Conservation (phyloP, 306 rosid genomes). For the Rosa persica region DNA sequence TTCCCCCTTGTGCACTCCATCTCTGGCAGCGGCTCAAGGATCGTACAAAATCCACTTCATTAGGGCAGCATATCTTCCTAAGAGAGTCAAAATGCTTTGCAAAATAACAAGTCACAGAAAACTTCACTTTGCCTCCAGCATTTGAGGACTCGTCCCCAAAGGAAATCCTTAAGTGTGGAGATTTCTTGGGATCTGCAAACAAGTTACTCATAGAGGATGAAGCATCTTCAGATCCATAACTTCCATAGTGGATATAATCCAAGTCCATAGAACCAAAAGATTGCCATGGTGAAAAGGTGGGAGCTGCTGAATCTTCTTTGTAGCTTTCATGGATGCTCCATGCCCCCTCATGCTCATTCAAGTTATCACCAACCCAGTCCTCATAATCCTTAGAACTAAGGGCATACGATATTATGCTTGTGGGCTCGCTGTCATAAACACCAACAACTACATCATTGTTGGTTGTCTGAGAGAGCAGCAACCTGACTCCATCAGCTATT, state of each 20-base stretch:
- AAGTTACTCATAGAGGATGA: conserved; percentile 62
- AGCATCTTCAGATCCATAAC: conserved; percentile 78
- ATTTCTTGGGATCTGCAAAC: conserved; percentile 62
- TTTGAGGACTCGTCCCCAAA: conserved; percentile 67
- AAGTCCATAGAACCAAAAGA: conserved; percentile 65
- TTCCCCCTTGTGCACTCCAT: conserved; percentile 99
- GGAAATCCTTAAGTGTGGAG: conserved; percentile 71
- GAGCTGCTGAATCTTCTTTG: conserved; percentile 55
- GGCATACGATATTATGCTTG: conserved; percentile 91
- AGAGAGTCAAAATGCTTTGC: conserved; percentile 85
- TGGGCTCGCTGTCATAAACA: conserved; percentile 88
- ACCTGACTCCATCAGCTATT: conserved; percentile 76
- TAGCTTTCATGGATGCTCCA: conserved; percentile 43
- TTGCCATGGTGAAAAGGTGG: conserved; percentile 74
- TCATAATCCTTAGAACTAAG: conserved; percentile 76
- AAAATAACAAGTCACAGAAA: conserved; percentile 92
- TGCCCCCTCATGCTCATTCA: conserved; percentile 46
- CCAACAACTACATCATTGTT: conserved; percentile 67
- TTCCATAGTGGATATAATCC: conserved; percentile 69
- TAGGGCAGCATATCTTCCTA: conserved; percentile 85
- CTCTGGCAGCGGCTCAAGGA: conserved; percentile 86
- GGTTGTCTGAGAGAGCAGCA: conserved; percentile 75
- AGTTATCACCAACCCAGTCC: conserved; percentile 70
- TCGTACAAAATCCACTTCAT: conserved; percentile 72
- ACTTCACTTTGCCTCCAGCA: conserved; percentile 72